Conservation (phyloP, 345 rosid genomes). For the Excoecaria cochinchinensis region DNA sequence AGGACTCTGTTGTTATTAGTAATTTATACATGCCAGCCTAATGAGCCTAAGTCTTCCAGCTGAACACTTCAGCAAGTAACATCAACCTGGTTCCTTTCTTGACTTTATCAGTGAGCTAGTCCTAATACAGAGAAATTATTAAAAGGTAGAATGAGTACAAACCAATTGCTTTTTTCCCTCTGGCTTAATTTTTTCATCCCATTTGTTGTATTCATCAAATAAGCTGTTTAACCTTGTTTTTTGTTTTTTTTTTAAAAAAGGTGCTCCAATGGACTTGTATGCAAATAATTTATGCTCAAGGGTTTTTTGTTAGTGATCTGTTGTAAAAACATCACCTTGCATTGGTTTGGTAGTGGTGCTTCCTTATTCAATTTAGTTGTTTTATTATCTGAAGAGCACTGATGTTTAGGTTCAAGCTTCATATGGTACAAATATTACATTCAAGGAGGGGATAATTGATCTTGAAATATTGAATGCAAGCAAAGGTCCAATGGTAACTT, state of each 20-base stretch:
- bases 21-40: neutral
- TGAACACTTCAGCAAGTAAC: neutral
- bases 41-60: neutral
- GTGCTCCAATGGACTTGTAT: neutral
- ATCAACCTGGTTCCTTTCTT: neutral
- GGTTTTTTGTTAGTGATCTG: neutral
- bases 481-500: conserved; percentile 24
- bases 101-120: neutral
- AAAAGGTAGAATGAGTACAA: neutral
- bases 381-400: neutral
- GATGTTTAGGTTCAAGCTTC: conserved; percentile 15
- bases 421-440: conserved; percentile 13
- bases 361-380: conserved; percentile 5
- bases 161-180: neutral
- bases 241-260: neutral
- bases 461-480: conserved; percentile 20
- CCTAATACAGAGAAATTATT: neutral
- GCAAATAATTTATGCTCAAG: neutral
- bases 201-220: neutral
- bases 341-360: neutral
- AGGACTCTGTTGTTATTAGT: neutral
- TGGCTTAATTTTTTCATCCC: neutral
- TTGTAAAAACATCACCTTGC: neutral
- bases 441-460: conserved; percentile 22
- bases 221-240: neutral